phyloP scores from a whole-genome alignment of 306 rosid species.

The Gastrolobium bilobum region DNA sequence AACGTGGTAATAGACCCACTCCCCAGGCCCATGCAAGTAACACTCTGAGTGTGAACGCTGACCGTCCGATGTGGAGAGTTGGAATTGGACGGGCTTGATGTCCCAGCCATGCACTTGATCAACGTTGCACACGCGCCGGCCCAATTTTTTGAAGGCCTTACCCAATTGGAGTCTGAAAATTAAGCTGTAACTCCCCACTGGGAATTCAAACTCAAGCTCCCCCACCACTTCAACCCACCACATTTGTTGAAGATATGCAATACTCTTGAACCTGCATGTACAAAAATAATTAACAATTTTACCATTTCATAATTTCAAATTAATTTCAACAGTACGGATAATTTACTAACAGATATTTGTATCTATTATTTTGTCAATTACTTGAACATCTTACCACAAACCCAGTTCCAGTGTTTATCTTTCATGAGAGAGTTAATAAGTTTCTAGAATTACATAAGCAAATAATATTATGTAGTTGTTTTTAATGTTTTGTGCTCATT shows the following conservation, averaged over 20 bases:
- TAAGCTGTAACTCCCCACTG: constrained; percentile 74
- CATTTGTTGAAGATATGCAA: constrained; percentile 86
- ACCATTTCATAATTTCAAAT: constrained; percentile 2
- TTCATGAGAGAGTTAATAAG: background rate
- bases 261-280: constrained; percentile 66
- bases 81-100: constrained; percentile 77
- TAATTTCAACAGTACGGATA: background rate
- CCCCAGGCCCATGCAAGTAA: constrained; percentile 59
- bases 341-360: background rate
- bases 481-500: background rate
- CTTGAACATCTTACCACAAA: background rate
- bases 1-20: constrained; percentile 70
- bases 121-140: constrained; percentile 61
- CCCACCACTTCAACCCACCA: constrained; percentile 98
- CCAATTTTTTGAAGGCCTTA: constrained; percentile 60
- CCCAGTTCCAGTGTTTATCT: background rate
- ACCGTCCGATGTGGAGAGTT: constrained; percentile 72
- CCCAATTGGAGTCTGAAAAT: constrained; percentile 80
- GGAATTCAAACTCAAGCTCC: constrained; percentile 79
- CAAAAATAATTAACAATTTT: background rate
- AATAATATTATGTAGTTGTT: background rate
- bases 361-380: background rate
- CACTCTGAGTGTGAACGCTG: constrained; percentile 64
- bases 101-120: constrained; percentile 94
- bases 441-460: background rate